phyloP scores from a whole-genome alignment of 208 protist genomes.

The Angomonas deanei region DNA sequence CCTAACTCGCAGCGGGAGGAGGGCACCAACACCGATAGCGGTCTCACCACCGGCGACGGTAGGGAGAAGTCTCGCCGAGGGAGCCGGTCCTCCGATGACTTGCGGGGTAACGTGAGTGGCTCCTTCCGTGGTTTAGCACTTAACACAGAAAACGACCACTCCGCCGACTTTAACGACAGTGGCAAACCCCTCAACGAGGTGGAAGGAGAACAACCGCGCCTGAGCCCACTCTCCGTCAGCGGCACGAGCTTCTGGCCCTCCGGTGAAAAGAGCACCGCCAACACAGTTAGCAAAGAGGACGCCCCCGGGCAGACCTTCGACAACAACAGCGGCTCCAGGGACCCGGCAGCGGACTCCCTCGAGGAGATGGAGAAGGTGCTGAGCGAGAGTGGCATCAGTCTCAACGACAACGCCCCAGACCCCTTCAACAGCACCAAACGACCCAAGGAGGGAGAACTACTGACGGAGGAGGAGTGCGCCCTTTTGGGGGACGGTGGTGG shows the following conservation, averaged over 20 bases:
- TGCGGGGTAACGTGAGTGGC: too few species aligned
- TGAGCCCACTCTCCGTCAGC: background rate
- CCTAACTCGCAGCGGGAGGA: background rate
- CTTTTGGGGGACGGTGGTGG: too few species aligned
- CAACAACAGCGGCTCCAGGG: background rate
- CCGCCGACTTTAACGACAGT: background rate
- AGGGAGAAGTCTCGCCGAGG: too few species aligned
- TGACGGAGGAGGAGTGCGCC: background rate
- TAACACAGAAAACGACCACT: too few species aligned
- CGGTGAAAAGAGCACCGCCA: background rate
- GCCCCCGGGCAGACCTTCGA: background rate
- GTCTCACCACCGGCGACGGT: too few species aligned
- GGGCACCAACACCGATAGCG: too few species aligned
- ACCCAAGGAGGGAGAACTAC: background rate
- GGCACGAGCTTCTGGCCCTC: background rate
- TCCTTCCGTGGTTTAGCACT: too few species aligned
- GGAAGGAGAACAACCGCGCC: background rate
- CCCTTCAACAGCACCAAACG: background rate
- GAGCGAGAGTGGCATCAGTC: background rate
- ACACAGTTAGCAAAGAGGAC: too few species aligned
- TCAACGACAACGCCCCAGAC: slow-evolving; percentile 3
- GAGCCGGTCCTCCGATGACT: too few species aligned
- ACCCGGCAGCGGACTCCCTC: too few species aligned
- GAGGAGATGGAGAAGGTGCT: too few species aligned
- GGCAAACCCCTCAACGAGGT: background rate